These are phyloP conservation scores for Blepharisma stoltei DNA, from an alignment of 73 alveolate genomes.

Conservation along the genomic window DNA sequence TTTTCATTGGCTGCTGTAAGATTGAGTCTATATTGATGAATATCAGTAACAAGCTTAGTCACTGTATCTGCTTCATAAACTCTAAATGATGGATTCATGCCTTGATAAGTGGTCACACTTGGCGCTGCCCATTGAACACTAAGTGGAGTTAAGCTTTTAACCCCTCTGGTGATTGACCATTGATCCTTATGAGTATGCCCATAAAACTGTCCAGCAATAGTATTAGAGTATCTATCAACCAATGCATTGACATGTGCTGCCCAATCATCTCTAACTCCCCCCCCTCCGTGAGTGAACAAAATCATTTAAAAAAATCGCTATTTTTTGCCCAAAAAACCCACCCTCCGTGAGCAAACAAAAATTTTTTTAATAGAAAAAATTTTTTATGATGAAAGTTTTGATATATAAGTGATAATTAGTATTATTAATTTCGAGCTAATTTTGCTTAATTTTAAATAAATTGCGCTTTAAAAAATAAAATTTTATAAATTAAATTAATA, in stretches of 20 bases:
- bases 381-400: no score
- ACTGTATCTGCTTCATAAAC: constrained; percentile 65
- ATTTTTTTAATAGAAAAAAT: no score
- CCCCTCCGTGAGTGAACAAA: no score
- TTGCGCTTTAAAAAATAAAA: no score
- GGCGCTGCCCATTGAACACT: constrained; percentile 68
- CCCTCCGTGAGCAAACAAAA: no score
- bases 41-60: constrained; percentile 61
- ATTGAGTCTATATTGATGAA: constrained; percentile 77
- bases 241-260: constrained; percentile 63
- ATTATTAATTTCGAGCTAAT: no score
- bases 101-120: constrained; percentile 72
- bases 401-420: no score
- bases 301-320: no score
- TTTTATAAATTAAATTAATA: no score
- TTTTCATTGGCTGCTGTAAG: constrained; percentile 35
- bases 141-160: constrained; percentile 51
- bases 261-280: constrained; percentile 68
- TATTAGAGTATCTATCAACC: constrained; percentile 79
- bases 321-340: no score
- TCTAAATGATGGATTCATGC: constrained; percentile 84
- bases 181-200: constrained; percentile 88
- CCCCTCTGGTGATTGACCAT: constrained; percentile 63
- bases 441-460: no score
- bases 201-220: constrained; percentile 72